Evolutionary conservation across 2,329 filamentous ascomycete species (phyloP).

Genomic region (Trichoderma sp.): DNA sequence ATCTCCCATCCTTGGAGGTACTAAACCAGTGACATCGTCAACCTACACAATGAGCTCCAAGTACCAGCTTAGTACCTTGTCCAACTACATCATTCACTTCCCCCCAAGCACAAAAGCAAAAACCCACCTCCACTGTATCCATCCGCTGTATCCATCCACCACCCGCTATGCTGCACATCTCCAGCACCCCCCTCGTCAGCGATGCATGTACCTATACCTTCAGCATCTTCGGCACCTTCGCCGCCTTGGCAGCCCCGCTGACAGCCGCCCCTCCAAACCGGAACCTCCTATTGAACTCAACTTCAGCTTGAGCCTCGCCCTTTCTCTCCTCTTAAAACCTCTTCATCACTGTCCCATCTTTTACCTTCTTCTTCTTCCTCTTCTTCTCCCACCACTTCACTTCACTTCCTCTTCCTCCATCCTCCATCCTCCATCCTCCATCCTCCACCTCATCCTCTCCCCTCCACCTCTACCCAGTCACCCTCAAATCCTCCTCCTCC

Average conservation of each 20-base stretch:
- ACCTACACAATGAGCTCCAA: too few relatives aligned
- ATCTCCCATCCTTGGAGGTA: too few relatives aligned
- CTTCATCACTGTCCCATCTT: neutral
- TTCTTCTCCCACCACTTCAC: neutral
- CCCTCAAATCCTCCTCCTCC: neutral
- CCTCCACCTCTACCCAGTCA: neutral
- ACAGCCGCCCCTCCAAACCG: neutral
- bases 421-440: too few relatives aligned
- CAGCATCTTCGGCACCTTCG: neutral
- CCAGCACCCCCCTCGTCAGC: neutral
- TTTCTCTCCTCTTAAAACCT: neutral
- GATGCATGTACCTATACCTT: neutral
- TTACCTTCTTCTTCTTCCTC: neutral
- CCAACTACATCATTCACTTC: neutral
- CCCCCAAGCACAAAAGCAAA: neutral
- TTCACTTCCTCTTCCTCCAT: neutral
- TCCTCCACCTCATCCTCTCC: too few relatives aligned
- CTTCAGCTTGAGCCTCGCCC: neutral
- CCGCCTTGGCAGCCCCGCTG: conserved; percentile 6
- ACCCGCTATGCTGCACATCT: neutral
- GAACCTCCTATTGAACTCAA: neutral
- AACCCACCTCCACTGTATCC: too few relatives aligned
- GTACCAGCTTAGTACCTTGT: too few relatives aligned
- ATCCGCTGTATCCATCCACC: neutral
- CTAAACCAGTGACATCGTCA: too few relatives aligned